Base-by-base conservation (phyloP, 768 basidiomycete species). In the Boletus rubroflammeus region DNA sequence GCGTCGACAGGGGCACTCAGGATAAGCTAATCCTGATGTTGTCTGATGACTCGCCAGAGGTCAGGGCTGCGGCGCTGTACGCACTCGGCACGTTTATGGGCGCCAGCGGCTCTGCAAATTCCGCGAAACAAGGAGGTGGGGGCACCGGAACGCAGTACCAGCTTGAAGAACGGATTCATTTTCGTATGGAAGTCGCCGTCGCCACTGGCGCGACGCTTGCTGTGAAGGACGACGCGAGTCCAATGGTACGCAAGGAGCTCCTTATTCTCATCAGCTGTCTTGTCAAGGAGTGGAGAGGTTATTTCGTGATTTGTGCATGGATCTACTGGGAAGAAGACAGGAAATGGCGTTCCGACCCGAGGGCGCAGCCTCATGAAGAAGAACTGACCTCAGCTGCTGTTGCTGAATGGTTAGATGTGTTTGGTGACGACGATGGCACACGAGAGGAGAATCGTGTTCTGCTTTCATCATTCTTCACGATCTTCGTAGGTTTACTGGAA, bases 221-320 rank as follows among this genome's bases (percentile, higher is more conserved):
- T 9, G 88, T 91, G 50, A 90, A 92, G 69, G 92, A 92, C 51
- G 97, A 99, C 67, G 97, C 93, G 1, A 93, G 90, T 54, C 96
- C 97, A 0, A 91, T 97, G 86, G 96, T 95, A 11, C 78, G 96
- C 54, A 97, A 97, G 72, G 97, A 98, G 68, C 76, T 98, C 21
- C 77, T 98, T 32, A 82, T 98, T 36, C 79, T 98, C 36, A 84
- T 98, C 52, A 94, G 92, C 64, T 93, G 90, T 63, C 76, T 98
- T 21, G 94, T 95, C 35, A 90, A 93, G 69, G 96, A 98, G 69
- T 98, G 95, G 92, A 77, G 93, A 52, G 97, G 96, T 7, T 91
- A 91, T 75, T 93, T 98, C 62, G 91, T 96, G 45, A 84, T 94
- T 36, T 97, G 96, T 57, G 94, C 96, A 1, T 98, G 96, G 95